Conservation (phyloP, 257 asterid genomes). For the Gynochthodes officinalis region DNA sequence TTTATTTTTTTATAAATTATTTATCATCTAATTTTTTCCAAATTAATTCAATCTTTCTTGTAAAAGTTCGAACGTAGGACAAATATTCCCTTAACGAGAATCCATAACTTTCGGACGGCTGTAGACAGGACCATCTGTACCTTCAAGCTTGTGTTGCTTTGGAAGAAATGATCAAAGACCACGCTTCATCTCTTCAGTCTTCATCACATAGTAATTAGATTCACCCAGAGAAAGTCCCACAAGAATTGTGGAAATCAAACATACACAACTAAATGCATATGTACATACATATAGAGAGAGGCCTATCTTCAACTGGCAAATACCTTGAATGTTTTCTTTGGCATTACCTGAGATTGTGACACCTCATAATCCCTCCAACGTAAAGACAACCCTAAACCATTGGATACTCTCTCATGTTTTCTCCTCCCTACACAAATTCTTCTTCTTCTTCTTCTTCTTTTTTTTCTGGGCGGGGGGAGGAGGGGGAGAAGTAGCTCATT, state of each 20-base stretch:
- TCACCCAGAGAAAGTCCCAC: conserved; percentile 10
- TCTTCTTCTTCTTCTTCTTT: not conserved
- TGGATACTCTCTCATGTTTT: conserved; percentile 22
- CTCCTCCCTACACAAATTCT: not conserved
- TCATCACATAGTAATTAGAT: too few species aligned
- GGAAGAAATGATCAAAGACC: not conserved
- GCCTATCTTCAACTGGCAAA: conserved; percentile 5
- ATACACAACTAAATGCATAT: not conserved
- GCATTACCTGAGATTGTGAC: conserved; percentile 44
- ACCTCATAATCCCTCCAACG: not conserved
- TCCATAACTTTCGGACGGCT: conserved; percentile 33
- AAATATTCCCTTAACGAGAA: conserved; percentile 6
- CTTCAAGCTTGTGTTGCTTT: conserved; percentile 15
- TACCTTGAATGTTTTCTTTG: conserved; percentile 27
- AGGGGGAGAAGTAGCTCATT: too few species aligned
- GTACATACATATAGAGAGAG: too few species aligned
- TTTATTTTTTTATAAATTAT: too few species aligned
- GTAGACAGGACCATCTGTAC: conserved; percentile 35
- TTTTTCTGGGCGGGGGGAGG: too few species aligned
- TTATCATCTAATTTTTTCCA: too few species aligned
- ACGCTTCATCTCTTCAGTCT: not conserved
- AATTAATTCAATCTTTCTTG: not conserved
- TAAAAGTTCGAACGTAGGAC: not conserved
- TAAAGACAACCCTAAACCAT: conserved; percentile 18
- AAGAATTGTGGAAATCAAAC: too few species aligned